These are phyloP conservation scores for Diaporthe sp. DNA, from an alignment of 2,329 filamentous ascomycete genomes.

Conservation along the genomic window DNA sequence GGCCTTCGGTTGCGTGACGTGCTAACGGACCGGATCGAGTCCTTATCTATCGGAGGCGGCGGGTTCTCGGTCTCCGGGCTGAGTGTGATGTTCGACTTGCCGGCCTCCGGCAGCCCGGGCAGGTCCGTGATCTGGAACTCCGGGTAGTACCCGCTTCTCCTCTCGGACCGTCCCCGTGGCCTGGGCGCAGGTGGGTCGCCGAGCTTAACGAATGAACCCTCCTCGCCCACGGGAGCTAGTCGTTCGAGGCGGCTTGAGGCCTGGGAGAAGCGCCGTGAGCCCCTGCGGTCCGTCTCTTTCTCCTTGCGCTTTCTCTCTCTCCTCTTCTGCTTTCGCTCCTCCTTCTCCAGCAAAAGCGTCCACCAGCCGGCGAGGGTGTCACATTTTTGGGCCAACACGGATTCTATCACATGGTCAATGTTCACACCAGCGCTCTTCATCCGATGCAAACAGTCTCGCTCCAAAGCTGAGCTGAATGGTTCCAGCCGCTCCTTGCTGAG, in stretches of 20 bases:
- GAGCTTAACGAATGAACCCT: conserved; percentile 65
- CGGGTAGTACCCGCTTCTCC: conserved; percentile 75
- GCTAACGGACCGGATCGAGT: conserved; percentile 79
- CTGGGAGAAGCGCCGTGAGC: conserved; percentile 84
- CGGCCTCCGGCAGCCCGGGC: conserved; percentile 78
- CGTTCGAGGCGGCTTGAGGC: conserved; percentile 89
- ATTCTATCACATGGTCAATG: conserved; percentile 94
- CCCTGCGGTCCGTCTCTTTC: conserved; percentile 84
- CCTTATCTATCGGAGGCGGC: conserved; percentile 83
- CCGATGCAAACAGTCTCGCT: conserved; percentile 90
- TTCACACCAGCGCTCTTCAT: conserved; percentile 96
- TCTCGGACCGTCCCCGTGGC: conserved; percentile 81
- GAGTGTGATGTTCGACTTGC: conserved; percentile 57
- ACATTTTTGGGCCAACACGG: conserved; percentile 89
- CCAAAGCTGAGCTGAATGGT: conserved; percentile 86
- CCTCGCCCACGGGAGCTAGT: conserved; percentile 85
- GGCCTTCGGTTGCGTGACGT: conserved; percentile 82
- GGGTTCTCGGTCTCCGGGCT: conserved; percentile 62
- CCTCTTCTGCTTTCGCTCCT: conserved; percentile 81
- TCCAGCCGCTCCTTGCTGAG: conserved; percentile 83
- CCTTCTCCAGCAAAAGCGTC: conserved; percentile 93
- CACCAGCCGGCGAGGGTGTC: conserved; percentile 96
- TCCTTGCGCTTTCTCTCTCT: conserved; percentile 78
- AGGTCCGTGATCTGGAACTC: conserved; percentile 80
- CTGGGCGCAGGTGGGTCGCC: conserved; percentile 68